Evolutionary conservation across 495 filamentous ascomycete species (phyloP).

Genomic region (Penicillium arizonense): DNA sequence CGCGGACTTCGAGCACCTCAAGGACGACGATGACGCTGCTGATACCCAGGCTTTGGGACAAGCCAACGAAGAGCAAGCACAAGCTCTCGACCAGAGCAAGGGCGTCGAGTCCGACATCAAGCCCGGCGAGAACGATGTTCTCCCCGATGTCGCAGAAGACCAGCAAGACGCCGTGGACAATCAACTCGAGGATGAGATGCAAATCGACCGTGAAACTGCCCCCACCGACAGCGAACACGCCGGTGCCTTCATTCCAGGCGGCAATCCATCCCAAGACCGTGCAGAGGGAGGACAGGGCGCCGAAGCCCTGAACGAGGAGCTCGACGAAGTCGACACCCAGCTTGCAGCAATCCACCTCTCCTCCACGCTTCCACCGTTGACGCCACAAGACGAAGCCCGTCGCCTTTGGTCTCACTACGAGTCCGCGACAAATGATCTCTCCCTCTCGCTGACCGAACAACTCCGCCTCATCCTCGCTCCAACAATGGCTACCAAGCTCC

Average conservation of each 20-base stretch:
- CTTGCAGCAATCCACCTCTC: conserved; percentile 71
- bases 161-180: conserved; percentile 50
- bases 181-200: conserved; percentile 48
- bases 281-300: conserved; percentile 33
- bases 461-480: conserved; percentile 93
- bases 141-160: conserved; percentile 60
- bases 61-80: conserved; percentile 81
- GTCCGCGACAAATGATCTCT: conserved; percentile 76
- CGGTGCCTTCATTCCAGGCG: conserved; percentile 43
- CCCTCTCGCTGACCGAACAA: conserved; percentile 84
- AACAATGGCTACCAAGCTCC: conserved; percentile 91
- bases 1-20: conserved; percentile 86
- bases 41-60: conserved; percentile 91
- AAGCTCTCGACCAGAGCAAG: conserved; percentile 78
- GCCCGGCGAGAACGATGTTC: conserved; percentile 48
- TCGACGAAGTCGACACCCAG: conserved; percentile 70
- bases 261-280: conserved; percentile 30
- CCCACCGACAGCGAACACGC: conserved; percentile 40
- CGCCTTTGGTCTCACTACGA: conserved; percentile 85
- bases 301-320: conserved; percentile 54
- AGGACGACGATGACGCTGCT: conserved; percentile 71
- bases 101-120: conserved; percentile 72
- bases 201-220: conserved; percentile 37
- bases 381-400: conserved; percentile 61
- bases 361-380: conserved; percentile 36